Evolutionary conservation across 768 basidiomycete genomes (phyloP), one percentile per base, ranked within the genome.

Genomic region (Mycena sanguinolenta): DNA sequence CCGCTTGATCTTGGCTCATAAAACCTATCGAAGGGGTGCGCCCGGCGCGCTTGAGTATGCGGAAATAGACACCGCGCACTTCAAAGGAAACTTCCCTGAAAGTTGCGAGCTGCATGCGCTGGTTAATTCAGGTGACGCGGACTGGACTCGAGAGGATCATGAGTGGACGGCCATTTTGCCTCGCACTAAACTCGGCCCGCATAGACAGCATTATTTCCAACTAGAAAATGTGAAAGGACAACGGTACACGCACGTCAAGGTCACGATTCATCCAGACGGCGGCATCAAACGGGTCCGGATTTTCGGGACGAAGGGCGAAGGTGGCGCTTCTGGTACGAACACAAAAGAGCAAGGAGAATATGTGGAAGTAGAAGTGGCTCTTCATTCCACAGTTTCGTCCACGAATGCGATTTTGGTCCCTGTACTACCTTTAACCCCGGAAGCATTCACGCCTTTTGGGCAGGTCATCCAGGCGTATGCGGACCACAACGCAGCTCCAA

Each of bases 231-330:
- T 89, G 21, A 81, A 85, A 58, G 88, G 82, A 16, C 80, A 79
- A 66, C 78, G 84, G 23, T 97, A 90, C 79, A 96, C 91, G 17
- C 97, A 99, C 79, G 88, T 98, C 67, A 90, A 91, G 74, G 82
- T 98, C 68, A 95, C 93, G 23, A 97, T 98, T 75, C 89, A 93
- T 78, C 98, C 98, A 1, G 97, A 99, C 76, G 98, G 98, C 50
- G 98, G 98, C 28, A 82, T 98, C 77, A 99, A 99, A 82, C 89
- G 98, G 27, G 84, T 99, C n/a, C 89, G 98, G 68, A 80, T 98
- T 58, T 84, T 90, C 73, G 95, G 98, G 63, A 87, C 89, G 57
- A 85, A 52, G 50, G 65, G 28, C 46, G 58, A 36, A 63, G 57
- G 61, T 39, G 66, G 44, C 55, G 28, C 63, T 12, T 63, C 59